Conservation (phyloP, 495 filamentous ascomycete genomes). For the Immersiella caudata region DNA sequence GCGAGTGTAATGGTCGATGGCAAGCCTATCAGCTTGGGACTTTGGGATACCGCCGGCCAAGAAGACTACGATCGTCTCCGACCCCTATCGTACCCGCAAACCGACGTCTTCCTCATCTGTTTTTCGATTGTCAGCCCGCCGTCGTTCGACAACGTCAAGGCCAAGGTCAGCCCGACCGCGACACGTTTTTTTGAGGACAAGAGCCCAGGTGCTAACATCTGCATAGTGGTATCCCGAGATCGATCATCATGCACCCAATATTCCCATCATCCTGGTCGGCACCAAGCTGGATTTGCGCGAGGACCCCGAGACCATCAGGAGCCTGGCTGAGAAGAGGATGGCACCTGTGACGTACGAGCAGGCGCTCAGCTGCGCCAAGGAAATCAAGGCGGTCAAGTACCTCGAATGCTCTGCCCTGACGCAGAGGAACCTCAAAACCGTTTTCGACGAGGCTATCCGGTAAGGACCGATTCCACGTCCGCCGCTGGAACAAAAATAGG, state of each 20-base stretch:
- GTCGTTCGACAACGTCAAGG: constrained; percentile 96
- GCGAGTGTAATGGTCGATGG: constrained; percentile 98
- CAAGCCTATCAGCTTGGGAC: constrained; percentile 91
- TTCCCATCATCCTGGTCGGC: constrained; percentile 95
- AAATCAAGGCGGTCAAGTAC: constrained; percentile 93
- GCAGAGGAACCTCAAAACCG: constrained; percentile 92
- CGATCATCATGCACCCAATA: constrained; percentile 90
- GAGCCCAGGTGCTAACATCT: constrained; percentile 21
- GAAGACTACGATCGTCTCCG: constrained; percentile 97
- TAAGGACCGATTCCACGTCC: constrained; percentile 41
- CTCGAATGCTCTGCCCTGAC: constrained; percentile 98
- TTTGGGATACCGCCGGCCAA: constrained; percentile 99
- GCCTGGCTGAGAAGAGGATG: constrained; percentile 83
- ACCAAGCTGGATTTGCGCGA: constrained; percentile 97
- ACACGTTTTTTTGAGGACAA: neutral
- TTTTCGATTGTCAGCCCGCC: constrained; percentile 98
- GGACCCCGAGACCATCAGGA: constrained; percentile 76
- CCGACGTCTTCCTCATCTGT: constrained; percentile 97
- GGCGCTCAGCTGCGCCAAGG: constrained; percentile 80
- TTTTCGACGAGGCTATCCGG: constrained; percentile 98
- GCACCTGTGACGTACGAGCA: constrained; percentile 88
- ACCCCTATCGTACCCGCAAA: constrained; percentile 96
- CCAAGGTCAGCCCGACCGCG: constrained; percentile 67
- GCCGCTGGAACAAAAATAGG: neutral
- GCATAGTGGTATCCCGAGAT: constrained; percentile 93